Percentiles rank a stretch among this genome's conserved stretches.
Evolutionary conservation across 177 flowering plant genomes (phyloP).

Genomic region (Vitis hybrid): DNA sequence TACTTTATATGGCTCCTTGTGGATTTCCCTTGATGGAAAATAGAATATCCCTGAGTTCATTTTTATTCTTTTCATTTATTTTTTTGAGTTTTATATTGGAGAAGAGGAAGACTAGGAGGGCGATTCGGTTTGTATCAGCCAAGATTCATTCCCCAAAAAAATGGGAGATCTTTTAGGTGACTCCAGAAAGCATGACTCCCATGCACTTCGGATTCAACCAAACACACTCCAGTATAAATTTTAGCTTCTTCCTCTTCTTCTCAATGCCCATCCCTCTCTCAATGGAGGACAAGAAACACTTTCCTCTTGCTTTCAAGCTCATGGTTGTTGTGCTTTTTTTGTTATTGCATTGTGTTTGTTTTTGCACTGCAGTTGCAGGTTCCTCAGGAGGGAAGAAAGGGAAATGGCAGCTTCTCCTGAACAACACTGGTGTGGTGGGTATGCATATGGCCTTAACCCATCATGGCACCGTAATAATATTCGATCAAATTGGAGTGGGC

Average conservation of each 20-base stretch:
- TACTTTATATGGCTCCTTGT: too few relatives aligned
- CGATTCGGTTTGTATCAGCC: neutral
- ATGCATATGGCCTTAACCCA: constrained; percentile 75
- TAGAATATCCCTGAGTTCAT: too few relatives aligned
- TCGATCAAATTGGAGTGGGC: constrained; percentile 50
- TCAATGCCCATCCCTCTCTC: neutral
- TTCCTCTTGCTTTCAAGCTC: neutral
- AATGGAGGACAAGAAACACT: constrained; percentile 10
- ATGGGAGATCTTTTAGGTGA: neutral
- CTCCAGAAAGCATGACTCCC: neutral
- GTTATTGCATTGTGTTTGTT: constrained; percentile 6
- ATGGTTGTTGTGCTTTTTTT: neutral
- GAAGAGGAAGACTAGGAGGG: too few relatives aligned
- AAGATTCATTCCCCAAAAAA: neutral
- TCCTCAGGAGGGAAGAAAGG: constrained; percentile 28
- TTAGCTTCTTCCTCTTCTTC: neutral
- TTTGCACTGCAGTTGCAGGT: constrained; percentile 7
- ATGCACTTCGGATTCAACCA: neutral
- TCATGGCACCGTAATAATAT: constrained; percentile 50
- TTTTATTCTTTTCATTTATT: too few relatives aligned
- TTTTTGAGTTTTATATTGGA: too few relatives aligned
- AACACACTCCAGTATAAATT: neutral
- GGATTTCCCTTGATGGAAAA: too few relatives aligned
- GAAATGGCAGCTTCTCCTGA: constrained; percentile 50
- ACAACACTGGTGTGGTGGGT: constrained; percentile 62